phyloP scores from a whole-genome alignment of 352 stramenopile species.

The Phytopythium chamaehyphon region DNA sequence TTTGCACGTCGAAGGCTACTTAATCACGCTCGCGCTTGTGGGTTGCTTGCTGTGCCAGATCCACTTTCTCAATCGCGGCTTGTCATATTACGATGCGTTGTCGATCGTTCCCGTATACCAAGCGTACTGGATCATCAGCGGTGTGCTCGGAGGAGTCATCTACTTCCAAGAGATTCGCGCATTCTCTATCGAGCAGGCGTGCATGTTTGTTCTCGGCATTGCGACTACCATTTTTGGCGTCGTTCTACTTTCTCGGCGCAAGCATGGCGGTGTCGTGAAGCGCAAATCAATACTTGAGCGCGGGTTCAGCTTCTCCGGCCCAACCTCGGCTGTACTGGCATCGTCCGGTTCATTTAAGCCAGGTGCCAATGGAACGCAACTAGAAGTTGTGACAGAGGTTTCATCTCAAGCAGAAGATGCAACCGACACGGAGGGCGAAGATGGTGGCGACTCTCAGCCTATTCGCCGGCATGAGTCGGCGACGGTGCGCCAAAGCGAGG shows the following conservation, averaged over 20 bases:
- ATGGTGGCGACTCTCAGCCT: constrained; percentile 1
- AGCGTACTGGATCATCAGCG: constrained; percentile 88
- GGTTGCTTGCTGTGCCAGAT: constrained; percentile 69
- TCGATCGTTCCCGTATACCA: constrained; percentile 85
- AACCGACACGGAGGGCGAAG: constrained; percentile 8
- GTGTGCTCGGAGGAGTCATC: constrained; percentile 83
- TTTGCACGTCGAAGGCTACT: constrained; percentile 56
- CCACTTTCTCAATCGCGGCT: constrained; percentile 73
- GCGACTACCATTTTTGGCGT: constrained; percentile 80
- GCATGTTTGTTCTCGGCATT: constrained; percentile 85
- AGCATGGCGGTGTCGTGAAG: constrained; percentile 37
- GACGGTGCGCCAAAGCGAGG: constrained; percentile 6
- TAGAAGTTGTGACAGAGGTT: constrained; percentile 3
- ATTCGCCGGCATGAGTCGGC: constrained; percentile 2
- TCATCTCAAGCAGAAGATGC: constrained; percentile 8
- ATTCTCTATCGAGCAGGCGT: constrained; percentile 66
- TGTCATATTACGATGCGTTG: constrained; percentile 78
- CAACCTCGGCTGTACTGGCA: constrained; percentile 1
- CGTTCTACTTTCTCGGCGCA: constrained; percentile 73
- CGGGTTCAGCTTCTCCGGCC: constrained; percentile 63
- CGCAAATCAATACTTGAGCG: constrained; percentile 48
- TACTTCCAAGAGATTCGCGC: constrained; percentile 90
- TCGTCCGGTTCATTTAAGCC: not conserved
- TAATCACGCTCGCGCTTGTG: constrained; percentile 56
- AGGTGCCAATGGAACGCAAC: not conserved